Evolutionary conservation across 1,284 basidiomycete genomes (phyloP).

Genomic region (Peniophora sp.): DNA sequence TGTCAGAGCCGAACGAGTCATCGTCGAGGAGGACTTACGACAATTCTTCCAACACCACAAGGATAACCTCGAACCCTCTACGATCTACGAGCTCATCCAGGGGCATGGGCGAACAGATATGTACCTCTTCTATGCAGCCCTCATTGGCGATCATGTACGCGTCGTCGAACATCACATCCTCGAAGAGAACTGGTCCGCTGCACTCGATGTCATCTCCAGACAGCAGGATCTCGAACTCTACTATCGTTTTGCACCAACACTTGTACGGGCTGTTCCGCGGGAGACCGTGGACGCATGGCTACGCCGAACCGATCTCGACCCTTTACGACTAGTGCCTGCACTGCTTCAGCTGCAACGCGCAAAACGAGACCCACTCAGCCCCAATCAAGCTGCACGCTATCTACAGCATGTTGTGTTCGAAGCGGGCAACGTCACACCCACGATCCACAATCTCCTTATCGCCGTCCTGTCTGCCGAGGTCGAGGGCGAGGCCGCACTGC

Average conservation of each 20-base stretch:
- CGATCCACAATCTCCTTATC: conserved; percentile 90
- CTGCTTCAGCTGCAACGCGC: conserved; percentile 75
- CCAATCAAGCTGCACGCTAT: conserved; percentile 84
- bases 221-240: conserved; percentile 82
- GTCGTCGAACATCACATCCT: conserved; percentile 92
- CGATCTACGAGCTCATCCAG: conserved; percentile 88
- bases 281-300: conserved; percentile 92
- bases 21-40: conserved; percentile 88
- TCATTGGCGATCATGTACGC: conserved; percentile 75
- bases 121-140: conserved; percentile 83
- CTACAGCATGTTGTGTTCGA: conserved; percentile 81
- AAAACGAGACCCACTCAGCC: conserved; percentile 59
- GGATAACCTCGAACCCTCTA: conserved; percentile 76
- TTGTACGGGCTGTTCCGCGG: conserved; percentile 82
- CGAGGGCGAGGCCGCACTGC: conserved; percentile 58
- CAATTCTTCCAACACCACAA: conserved; percentile 93
- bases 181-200: conserved; percentile 88
- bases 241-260: conserved; percentile 85
- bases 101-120: conserved; percentile 91
- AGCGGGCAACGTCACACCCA: conserved; percentile 72
- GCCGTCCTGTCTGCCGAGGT: conserved; percentile 63
- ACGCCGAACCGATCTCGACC: conserved; percentile 72
- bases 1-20: conserved; percentile 69
- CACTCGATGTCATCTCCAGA: conserved; percentile 80
- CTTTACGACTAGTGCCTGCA: conserved; percentile 84